These are phyloP conservation scores for Yarrowia bubula DNA, from an alignment of 805 yeast species.

Conservation along the genomic window DNA sequence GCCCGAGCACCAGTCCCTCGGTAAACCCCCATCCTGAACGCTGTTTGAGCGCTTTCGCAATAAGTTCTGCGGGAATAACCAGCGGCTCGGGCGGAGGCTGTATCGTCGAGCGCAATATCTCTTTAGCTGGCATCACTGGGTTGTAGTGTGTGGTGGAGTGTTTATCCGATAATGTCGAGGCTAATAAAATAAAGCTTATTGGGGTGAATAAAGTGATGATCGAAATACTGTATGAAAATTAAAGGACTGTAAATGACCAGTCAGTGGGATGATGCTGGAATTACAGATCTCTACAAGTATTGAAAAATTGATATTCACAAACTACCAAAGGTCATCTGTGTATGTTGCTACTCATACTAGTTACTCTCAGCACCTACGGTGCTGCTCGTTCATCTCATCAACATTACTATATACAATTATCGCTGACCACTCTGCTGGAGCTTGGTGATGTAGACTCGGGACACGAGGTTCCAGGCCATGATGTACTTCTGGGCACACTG, in stretches of 20 bases:
- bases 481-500: conserved; percentile 84
- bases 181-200: not conserved
- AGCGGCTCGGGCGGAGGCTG: conserved; percentile 19
- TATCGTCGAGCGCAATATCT: not conserved
- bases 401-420: conserved; percentile 26
- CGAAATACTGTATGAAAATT: too few species aligned
- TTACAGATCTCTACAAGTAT: too few species aligned
- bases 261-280: too few species aligned
- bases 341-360: too few species aligned
- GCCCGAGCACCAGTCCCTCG: conserved; percentile 21
- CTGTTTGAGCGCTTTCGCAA: not conserved
- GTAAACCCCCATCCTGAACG: conserved; percentile 25
- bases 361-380: too few species aligned
- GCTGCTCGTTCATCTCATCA: not conserved
- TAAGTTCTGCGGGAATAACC: conserved; percentile 12
- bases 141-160: not conserved
- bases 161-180: not conserved
- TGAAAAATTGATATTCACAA: too few species aligned
- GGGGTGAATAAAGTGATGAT: not conserved
- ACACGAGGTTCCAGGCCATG: conserved; percentile 85
- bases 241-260: too few species aligned
- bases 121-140: not conserved
- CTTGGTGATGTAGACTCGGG: conserved; percentile 71
- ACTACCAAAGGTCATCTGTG: too few species aligned
- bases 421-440: conserved; percentile 50